Percentiles rank a stretch among this genome's conserved stretches.
These are phyloP conservation scores for Camelina sativa DNA, from an alignment of 345 rosid species.

Conservation along the genomic window DNA sequence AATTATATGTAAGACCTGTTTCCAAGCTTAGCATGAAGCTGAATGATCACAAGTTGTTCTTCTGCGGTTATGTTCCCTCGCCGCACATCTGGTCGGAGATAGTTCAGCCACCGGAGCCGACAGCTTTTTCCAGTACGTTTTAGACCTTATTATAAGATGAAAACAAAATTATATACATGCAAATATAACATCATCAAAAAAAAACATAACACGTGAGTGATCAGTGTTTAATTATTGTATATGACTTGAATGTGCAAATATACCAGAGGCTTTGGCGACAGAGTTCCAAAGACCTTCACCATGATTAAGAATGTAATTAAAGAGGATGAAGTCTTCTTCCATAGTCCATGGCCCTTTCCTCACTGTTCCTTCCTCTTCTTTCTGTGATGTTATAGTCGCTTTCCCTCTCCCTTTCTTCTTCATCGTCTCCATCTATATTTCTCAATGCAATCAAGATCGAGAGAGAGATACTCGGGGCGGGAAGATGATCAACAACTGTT, in stretches of 20 bases:
- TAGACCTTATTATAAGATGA: slow-evolving; percentile 37
- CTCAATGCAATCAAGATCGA: neutral
- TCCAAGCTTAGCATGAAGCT: slow-evolving; percentile 47
- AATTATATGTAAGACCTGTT: slow-evolving; percentile 37
- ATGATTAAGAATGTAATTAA: slow-evolving; percentile 60
- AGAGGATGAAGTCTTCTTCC: slow-evolving; percentile 68
- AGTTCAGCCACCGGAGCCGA: slow-evolving; percentile 51
- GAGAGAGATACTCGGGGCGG: slow-evolving; percentile 30
- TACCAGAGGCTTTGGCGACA: slow-evolving; percentile 66
- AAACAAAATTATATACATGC: neutral
- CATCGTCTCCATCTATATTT: slow-evolving; percentile 27
- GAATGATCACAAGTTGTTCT: slow-evolving; percentile 41
- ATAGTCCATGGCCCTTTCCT: slow-evolving; percentile 84
- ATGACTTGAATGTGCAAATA: neutral
- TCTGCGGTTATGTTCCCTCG: slow-evolving; percentile 44
- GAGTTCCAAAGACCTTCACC: slow-evolving; percentile 86
- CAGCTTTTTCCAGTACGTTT: slow-evolving; percentile 96
- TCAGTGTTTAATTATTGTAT: too few species aligned
- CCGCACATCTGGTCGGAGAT: slow-evolving; percentile 47
- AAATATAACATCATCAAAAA: neutral
- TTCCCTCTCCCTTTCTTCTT: slow-evolving; percentile 38
- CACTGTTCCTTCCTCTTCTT: slow-evolving; percentile 57
- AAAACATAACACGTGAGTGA: neutral
- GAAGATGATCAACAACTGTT: slow-evolving; percentile 36
- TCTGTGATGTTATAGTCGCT: slow-evolving; percentile 23